phyloP scores from a whole-genome alignment of 345 rosid species.

The Fremontodendron californicum region DNA sequence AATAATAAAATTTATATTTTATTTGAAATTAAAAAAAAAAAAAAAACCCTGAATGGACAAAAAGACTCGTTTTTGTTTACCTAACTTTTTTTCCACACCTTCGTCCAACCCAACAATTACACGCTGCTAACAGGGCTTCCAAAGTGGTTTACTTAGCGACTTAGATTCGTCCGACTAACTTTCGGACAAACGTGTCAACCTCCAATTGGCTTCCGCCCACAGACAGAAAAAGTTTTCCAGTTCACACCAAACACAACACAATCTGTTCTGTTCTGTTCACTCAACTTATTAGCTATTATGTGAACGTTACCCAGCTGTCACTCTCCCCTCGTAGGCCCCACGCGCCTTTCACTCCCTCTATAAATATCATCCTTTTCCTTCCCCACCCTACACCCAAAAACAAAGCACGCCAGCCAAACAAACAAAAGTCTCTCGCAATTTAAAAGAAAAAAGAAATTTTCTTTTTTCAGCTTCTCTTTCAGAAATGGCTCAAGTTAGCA shows the following conservation, averaged over 20 bases:
- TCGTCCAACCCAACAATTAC: too few relatives aligned
- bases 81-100: too few relatives aligned
- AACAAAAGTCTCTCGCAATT: neutral
- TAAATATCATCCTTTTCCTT: neutral
- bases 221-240: neutral
- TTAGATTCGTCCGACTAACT: neutral
- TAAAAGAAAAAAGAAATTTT: neutral
- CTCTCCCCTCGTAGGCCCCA: neutral
- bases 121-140: too few relatives aligned
- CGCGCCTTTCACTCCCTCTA: neutral
- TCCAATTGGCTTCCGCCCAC: neutral
- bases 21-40: too few relatives aligned
- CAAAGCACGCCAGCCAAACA: neutral
- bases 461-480: neutral
- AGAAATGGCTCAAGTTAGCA: slow-evolving; percentile 10
- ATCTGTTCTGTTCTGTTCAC: neutral
- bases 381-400: too few relatives aligned
- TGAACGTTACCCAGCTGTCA: slow-evolving; percentile 4
- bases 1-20: too few relatives aligned
- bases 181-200: neutral
- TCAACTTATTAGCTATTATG: neutral
- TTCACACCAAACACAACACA: neutral
- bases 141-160: neutral
- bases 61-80: too few relatives aligned
- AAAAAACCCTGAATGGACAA: too few relatives aligned